These are phyloP conservation scores for Bacidia rubella DNA, from an alignment of 495 filamentous ascomycete species.

Conservation along the genomic window DNA sequence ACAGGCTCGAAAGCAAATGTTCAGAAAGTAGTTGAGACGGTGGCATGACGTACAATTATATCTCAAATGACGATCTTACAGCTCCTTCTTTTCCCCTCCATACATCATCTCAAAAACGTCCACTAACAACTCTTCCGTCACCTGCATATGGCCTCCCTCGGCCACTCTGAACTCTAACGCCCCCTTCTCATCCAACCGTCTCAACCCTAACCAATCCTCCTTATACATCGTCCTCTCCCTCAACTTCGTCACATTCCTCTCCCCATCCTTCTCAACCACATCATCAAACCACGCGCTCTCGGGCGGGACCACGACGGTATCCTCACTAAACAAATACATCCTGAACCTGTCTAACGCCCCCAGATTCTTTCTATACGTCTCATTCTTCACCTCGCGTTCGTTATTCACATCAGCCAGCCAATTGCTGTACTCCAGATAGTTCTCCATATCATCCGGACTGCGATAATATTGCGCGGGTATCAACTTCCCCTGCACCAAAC, in stretches of 20 bases:
- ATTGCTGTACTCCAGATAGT: conserved; percentile 72
- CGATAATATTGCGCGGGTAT: conserved; percentile 96
- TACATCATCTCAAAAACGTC: conserved; percentile 42
- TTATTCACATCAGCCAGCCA: conserved; percentile 99
- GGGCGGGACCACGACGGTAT: conserved; percentile 77
- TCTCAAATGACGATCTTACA: neutral
- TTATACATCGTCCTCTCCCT: conserved; percentile 61
- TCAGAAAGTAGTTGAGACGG: neutral
- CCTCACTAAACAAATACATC: conserved; percentile 83
- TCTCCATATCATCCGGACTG: conserved; percentile 51
- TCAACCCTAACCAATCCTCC: conserved; percentile 92
- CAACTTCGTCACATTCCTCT: conserved; percentile 44
- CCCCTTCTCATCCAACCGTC: conserved; percentile 63
- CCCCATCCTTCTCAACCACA: conserved; percentile 51
- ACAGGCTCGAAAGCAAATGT: neutral
- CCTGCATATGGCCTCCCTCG: conserved; percentile 71
- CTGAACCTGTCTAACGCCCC: conserved; percentile 59
- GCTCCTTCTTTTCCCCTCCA: neutral
- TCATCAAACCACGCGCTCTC: conserved; percentile 87
- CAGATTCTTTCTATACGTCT: conserved; percentile 59
- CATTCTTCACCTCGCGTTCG: conserved; percentile 64
- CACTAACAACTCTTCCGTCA: conserved; percentile 52
- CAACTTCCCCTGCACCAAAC: conserved; percentile 58
- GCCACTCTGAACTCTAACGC: conserved; percentile 57
- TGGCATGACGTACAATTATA: neutral